Evolutionary conservation across 345 rosid genomes (phyloP), one percentile per base, ranked within the genome.

Genomic region (Arabidopsis suecica): DNA sequence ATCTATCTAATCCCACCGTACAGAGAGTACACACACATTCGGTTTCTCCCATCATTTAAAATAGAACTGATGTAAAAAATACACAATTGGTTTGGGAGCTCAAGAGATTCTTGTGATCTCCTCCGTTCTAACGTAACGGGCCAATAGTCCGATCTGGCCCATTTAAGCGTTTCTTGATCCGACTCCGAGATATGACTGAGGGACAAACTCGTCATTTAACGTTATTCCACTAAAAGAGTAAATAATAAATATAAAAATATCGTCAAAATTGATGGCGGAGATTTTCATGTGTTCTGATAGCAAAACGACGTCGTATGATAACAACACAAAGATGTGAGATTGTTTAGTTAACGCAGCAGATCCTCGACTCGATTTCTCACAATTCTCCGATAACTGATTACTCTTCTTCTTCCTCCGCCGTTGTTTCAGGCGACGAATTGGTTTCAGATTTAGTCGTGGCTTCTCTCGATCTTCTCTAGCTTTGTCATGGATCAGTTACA

Each of bases 401-500:
- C 40, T 61, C 73, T 28, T 54, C 5, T 44, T 73, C 74, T 16
- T 48, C 49, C 44, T 77, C 75, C 48, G 74, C 44, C 69, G 79
- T 60, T 25, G 62, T 33, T 61, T 9, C 23, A n/a, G 48, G 69
- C 63, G 74, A 60, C 44, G 75, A 63, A 1, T 82, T 76, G 22
- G 84, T 76, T n/a, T 68, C 81, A 32, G 86, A 77, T 49, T 75
- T 77, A 6, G 47, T 82, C 51, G 0, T 49, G 3, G 61, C 73
- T 7, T 56, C 48, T 9, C 72, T 74, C n/a, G 85, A 86, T 80
- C 83, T 79, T 38, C 45, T 76, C 51, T 84, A 84, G 73, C 78
- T 89, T 82, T 82, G 83, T 89, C 76, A 86, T 91, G 93, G 97
- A 93, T 87, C 90, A 81, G 73, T 82, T 84, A 51, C 91, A 86